Evolutionary conservation across 1,139 yeast genomes (phyloP).

Genomic region (Zygosaccharomyces pseudobailii): DNA sequence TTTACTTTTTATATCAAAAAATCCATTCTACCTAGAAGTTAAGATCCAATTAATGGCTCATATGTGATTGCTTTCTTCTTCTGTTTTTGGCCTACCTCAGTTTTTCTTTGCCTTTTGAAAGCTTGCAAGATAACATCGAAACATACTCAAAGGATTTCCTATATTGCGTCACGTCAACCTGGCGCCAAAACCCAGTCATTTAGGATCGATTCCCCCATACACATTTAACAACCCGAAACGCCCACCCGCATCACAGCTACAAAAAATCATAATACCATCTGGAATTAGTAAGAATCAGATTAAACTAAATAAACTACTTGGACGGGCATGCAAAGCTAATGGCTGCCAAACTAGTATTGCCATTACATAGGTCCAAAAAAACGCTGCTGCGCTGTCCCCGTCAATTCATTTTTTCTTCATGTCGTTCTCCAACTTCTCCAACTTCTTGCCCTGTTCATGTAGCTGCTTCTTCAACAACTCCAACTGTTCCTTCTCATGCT

Average conservation of each 20-base stretch:
- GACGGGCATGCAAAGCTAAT: not conserved
- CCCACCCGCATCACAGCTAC: not conserved
- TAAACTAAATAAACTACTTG: not conserved
- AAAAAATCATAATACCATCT: not conserved
- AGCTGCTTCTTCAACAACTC: conserved; percentile 48
- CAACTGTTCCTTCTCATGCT: conserved; percentile 61
- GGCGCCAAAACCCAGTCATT: not conserved
- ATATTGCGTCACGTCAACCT: not conserved
- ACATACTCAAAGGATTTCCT: too few species aligned
- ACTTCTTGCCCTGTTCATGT: conserved; percentile 45
- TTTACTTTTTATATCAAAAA: too few species aligned
- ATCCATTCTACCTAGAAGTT: too few species aligned
- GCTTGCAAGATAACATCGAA: too few species aligned
- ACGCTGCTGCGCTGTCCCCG: not conserved
- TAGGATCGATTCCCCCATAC: not conserved
- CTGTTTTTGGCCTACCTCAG: too few species aligned
- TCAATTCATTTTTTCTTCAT: conserved; percentile 11
- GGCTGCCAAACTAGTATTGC: not conserved
- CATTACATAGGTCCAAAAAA: too few species aligned
- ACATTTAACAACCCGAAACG: not conserved
- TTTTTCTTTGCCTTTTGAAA: too few species aligned
- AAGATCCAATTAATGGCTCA: too few species aligned
- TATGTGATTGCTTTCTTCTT: too few species aligned
- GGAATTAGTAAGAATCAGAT: not conserved
- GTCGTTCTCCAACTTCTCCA: conserved; percentile 37